A percentile compares a stretch with the other conserved stretches of the same genome.
Conservation (phyloP, 352 stramenopile species). For the Blastocystis hominis region DNA sequence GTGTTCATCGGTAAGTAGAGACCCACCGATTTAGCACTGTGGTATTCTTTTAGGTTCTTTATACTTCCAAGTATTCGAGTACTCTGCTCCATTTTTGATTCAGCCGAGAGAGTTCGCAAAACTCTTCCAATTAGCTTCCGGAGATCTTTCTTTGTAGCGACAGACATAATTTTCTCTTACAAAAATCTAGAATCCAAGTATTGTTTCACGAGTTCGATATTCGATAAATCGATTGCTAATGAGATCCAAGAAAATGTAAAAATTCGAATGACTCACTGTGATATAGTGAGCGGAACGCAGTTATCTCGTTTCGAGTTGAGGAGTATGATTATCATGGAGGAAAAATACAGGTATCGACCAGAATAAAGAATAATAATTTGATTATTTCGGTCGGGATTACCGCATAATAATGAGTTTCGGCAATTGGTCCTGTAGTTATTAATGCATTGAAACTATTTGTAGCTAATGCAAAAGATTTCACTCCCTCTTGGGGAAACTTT, state of each 20-base stretch:
- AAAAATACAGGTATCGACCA: no score
- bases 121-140: conserved; percentile 11
- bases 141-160: not conserved
- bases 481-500: conserved; percentile 32
- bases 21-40: not conserved
- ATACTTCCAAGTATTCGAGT: not conserved
- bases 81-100: not conserved
- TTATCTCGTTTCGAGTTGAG: no score
- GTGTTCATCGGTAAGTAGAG: conserved; percentile 49
- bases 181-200: not conserved
- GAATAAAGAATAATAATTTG: no score
- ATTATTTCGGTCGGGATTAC: no score
- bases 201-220: not conserved
- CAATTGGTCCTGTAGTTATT: conserved; percentile 33
- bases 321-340: no score
- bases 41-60: not conserved
- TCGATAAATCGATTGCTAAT: not conserved
- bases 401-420: conserved; percentile 35
- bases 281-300: no score
- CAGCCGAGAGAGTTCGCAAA: not conserved
- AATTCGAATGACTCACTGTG: no score
- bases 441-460: not conserved
- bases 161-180: not conserved
- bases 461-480: conserved; percentile 42
- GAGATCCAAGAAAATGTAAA: not conserved